Base-by-base conservation (phyloP, 2,329 filamentous ascomycete species). In the Verticillium zaregamsianum region DNA sequence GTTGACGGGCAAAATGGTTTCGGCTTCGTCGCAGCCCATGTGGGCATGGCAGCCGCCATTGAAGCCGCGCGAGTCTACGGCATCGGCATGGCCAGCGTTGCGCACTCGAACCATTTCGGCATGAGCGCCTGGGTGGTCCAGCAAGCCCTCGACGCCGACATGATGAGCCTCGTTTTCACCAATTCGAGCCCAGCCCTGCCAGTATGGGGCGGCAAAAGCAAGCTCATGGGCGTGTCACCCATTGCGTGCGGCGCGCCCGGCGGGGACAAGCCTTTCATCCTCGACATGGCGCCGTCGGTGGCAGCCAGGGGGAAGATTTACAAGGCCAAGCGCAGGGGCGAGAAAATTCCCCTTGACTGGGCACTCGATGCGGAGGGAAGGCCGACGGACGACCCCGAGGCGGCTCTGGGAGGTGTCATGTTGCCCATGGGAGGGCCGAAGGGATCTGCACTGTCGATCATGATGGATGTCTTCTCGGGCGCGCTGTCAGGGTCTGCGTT, bases 401-500 rank as follows among this genome's bases (percentile, higher is more conserved):
- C 80, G 23, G 92, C 91, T 0, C 76, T 95, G 11, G 84, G 86
- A 37, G 91, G 91, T 1, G 90, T 93, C 3, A 94, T 95, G 91
- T 76, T 94, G 23, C 91, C 91, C 0, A 93, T 95, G 89, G 91
- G 91, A 2, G 91, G 92, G 0, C 90, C 91, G 0, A 95, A 95
- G 73, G 92, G 92, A 0, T 91, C 88, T 2, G 92, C 84, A 0
- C 73, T 95, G 49, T 79, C 90, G 0, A 85, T 95, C 61, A 94
- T 93, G 90, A 95, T 95, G 92, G 91, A 95, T 70, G 89, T 96
- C 2, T 94, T 95, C 70, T 93, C 90, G 0, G 91, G 91, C 0
- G 88, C 91, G 0, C 69, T 95, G 0, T 92, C 90, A 0, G 91
- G 91, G 0, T 89, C 87, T 35, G 90, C 90, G 0, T 95, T 92